Evolutionary conservation across 176 grass and related monocot genomes (phyloP), one percentile per base, ranked within the genome.

Genomic region (Aegilops bicornis): DNA sequence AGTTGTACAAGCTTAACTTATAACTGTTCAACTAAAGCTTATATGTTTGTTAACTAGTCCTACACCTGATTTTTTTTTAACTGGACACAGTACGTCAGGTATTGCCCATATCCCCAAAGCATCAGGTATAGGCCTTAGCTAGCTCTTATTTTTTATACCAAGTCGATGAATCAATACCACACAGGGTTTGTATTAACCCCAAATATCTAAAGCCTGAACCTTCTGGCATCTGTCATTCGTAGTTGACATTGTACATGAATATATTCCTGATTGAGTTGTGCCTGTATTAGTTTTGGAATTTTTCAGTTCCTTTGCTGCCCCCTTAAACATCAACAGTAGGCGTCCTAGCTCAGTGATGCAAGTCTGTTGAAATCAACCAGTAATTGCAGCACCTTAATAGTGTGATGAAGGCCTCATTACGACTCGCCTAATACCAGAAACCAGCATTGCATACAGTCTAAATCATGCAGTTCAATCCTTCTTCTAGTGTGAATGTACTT

Each of bases 401-500:
- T 5, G 30, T 31, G 30, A 0, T 23, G 30, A 69, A 68, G 7
- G 13, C 2, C 65, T 19, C 27, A 10, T 82, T 14, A 82, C 29
- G 30, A 30, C 31, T 64, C 12, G 30, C 33, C 15, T 48, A 37
- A 47, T 82, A n/a, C 30, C 5, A 6, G 32, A 69, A 14, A 83
- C 73, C 19, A 89, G 35, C 75, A 76, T n/a, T 62, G 52, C 8
- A 17, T 63, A 47, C 9, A 17, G 58, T 33, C 58, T 76, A 63
- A 63, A 84, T 76, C 42, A 47, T 10, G 5, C 3, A 11, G n/a
- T 61, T 24, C 68, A 61, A 61, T 64, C 33, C 22, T 60, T 73
- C n/a, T 20, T 83, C 24, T 83, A 61, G 50, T 61, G 17, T 17
- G 37, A 22, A 42, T 75, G 25, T 63, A 42, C 77, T 89, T 76